These are phyloP conservation scores for Geotrichum carabidarum DNA, from an alignment of 1,139 yeast genomes.

Conservation along the genomic window DNA sequence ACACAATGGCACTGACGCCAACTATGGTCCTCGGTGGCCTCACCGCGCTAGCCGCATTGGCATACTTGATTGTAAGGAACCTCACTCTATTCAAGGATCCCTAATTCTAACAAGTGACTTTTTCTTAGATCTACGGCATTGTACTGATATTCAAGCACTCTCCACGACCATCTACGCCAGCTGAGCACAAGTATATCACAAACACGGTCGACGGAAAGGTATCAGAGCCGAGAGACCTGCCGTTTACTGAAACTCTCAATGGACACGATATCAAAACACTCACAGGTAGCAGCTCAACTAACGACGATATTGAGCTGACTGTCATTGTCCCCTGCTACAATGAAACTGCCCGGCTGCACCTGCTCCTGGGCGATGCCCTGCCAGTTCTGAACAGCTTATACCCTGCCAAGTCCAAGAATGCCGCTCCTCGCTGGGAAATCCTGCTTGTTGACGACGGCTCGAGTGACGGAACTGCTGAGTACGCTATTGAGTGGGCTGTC, in stretches of 20 bases:
- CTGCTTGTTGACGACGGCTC: conserved; percentile 91
- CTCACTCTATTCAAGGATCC: not conserved
- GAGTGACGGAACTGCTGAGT: conserved; percentile 68
- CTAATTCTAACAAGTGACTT: not conserved
- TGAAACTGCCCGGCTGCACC: conserved; percentile 66
- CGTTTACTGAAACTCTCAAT: conserved; percentile 24
- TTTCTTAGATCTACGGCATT: conserved; percentile 38
- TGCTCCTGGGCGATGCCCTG: conserved; percentile 75
- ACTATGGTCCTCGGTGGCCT: conserved; percentile 1
- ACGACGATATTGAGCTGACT: conserved; percentile 46
- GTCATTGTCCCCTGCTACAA: conserved; percentile 90
- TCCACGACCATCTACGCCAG: conserved; percentile 53
- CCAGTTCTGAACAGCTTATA: conserved; percentile 46
- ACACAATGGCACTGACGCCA: not conserved
- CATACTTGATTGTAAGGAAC: conserved; percentile 11
- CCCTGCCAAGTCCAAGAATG: conserved; percentile 21
- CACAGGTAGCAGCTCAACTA: not conserved
- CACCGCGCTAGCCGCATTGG: not conserved
- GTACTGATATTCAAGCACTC: conserved; percentile 53
- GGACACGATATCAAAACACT: conserved; percentile 25
- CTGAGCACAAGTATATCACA: conserved; percentile 50
- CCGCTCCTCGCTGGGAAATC: conserved; percentile 55
- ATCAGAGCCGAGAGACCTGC: conserved; percentile 23
- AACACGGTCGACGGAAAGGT: conserved; percentile 34
- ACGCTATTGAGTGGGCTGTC: conserved; percentile 62